These are phyloP conservation scores for Cyberlindnera mycetangii DNA, from an alignment of 805 yeast genomes.

Conservation along the genomic window DNA sequence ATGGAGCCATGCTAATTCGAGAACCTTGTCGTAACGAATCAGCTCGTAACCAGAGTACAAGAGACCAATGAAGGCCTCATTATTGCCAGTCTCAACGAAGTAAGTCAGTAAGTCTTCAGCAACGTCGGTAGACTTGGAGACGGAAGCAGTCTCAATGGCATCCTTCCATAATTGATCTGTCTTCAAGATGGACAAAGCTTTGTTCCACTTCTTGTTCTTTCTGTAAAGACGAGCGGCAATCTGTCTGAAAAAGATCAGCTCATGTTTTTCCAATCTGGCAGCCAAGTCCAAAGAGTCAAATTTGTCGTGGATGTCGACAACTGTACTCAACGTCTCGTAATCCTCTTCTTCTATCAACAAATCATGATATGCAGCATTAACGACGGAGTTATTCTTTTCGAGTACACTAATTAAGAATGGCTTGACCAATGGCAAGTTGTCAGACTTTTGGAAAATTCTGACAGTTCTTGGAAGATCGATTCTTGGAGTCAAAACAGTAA, in stretches of 20 bases:
- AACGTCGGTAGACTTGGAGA: slow-evolving; percentile 73
- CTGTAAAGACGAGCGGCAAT: slow-evolving; percentile 93
- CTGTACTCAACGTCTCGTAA: slow-evolving; percentile 80
- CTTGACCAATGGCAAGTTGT: slow-evolving; percentile 92
- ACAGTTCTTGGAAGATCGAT: slow-evolving; percentile 94
- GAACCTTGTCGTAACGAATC: slow-evolving; percentile 76
- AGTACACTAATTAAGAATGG: slow-evolving; percentile 91
- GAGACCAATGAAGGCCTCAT: slow-evolving; percentile 90
- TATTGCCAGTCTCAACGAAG: slow-evolving; percentile 95
- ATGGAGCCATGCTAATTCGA: slow-evolving; percentile 90
- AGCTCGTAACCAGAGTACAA: slow-evolving; percentile 82
- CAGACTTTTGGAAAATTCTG: slow-evolving; percentile 89
- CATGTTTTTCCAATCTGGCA: slow-evolving; percentile 87
- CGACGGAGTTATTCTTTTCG: slow-evolving; percentile 85
- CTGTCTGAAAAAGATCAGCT: slow-evolving; percentile 88
- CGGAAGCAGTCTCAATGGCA: slow-evolving; percentile 87
- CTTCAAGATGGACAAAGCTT: slow-evolving; percentile 84
- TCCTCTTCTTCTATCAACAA: slow-evolving; percentile 95
- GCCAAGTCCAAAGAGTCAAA: slow-evolving; percentile 93
- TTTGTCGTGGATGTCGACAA: slow-evolving; percentile 86
- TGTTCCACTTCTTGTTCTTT: slow-evolving; percentile 90
- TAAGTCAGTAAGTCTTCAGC: slow-evolving; percentile 86
- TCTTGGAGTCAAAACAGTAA: slow-evolving; percentile 81
- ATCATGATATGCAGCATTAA: slow-evolving; percentile 94
- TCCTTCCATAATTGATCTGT: slow-evolving; percentile 93